A percentile compares a stretch with the other conserved stretches of the same genome.
phyloP scores from a whole-genome alignment of 2,329 filamentous ascomycete genomes.

The Cordyceps farinosa region DNA sequence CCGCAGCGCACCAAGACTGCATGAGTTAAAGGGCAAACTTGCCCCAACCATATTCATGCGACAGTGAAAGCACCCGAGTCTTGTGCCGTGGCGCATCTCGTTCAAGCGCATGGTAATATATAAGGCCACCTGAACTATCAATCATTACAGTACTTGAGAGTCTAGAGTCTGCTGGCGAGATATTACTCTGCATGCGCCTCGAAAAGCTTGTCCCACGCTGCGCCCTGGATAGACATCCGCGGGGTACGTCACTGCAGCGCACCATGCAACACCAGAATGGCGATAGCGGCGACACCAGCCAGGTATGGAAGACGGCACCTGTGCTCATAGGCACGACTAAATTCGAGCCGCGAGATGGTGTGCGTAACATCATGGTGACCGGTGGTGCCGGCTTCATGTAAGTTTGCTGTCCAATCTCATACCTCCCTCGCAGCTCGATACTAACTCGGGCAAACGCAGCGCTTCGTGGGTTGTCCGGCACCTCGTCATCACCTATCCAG shows the following conservation, averaged over 20 bases:
- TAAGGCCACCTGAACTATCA: not conserved
- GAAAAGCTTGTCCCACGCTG: not conserved
- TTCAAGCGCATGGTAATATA: not conserved
- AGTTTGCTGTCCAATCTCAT: constrained; percentile 29
- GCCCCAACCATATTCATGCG: not conserved
- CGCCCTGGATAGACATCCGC: not conserved
- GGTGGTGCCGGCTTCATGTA: constrained; percentile 85
- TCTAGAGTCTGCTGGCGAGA: not conserved
- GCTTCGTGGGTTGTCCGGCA: constrained; percentile 82
- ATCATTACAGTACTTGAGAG: not conserved
- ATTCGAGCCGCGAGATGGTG: constrained; percentile 64
- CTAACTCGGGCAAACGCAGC: constrained; percentile 39
- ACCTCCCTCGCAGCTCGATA: not conserved
- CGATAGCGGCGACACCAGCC: constrained; percentile 35
- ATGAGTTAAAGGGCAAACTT: not conserved
- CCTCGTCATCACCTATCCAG: constrained; percentile 67
- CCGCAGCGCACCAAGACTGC: too few species aligned
- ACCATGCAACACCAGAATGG: constrained; percentile 35
- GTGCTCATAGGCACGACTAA: constrained; percentile 65
- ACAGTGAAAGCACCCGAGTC: not conserved
- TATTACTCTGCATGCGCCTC: not conserved
- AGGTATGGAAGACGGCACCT: constrained; percentile 65
- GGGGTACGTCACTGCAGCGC: not conserved
- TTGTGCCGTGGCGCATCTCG: not conserved
- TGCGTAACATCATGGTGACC: constrained; percentile 79